Percentiles rank a stretch among this genome's conserved stretches.
Evolutionary conservation across 2,329 filamentous ascomycete species (phyloP).

Genomic region (Fusarium foetens): DNA sequence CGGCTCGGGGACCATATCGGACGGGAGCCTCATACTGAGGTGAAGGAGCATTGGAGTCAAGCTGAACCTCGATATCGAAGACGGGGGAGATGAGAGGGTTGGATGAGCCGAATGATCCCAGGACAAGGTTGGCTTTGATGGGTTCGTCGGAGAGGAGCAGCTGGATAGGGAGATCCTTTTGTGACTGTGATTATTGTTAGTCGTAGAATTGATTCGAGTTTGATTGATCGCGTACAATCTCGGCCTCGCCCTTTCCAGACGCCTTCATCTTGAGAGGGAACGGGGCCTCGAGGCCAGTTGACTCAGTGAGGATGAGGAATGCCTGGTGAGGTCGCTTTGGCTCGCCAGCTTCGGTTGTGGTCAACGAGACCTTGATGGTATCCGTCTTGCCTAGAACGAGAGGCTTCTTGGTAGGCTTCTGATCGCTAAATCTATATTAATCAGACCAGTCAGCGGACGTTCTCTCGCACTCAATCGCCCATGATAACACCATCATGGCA

Average conservation of each 20-base stretch:
- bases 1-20: conserved; percentile 83
- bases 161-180: conserved; percentile 88
- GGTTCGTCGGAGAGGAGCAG: conserved; percentile 75
- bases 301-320: conserved; percentile 85
- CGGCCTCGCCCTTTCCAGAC: conserved; percentile 84
- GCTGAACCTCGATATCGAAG: conserved; percentile 77
- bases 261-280: conserved; percentile 88
- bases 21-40: conserved; percentile 73
- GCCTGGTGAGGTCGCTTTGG: conserved; percentile 92
- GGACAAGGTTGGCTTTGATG: conserved; percentile 81
- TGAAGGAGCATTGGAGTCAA: conserved; percentile 69
- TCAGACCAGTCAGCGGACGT: conserved; percentile 36
- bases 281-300: conserved; percentile 83
- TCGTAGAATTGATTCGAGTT: neutral
- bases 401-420: conserved; percentile 69
- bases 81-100: conserved; percentile 72
- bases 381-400: conserved; percentile 75
- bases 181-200: conserved; percentile 67
- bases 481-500: conserved; percentile 32
- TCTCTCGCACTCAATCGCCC: neutral
- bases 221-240: conserved; percentile 71
- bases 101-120: conserved; percentile 86
- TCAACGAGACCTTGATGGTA: conserved; percentile 83
- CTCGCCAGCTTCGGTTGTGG: conserved; percentile 80
- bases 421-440: conserved; percentile 64